These are phyloP conservation scores for Pichia terricola DNA, from an alignment of 1,139 yeast species.

Conservation along the genomic window DNA sequence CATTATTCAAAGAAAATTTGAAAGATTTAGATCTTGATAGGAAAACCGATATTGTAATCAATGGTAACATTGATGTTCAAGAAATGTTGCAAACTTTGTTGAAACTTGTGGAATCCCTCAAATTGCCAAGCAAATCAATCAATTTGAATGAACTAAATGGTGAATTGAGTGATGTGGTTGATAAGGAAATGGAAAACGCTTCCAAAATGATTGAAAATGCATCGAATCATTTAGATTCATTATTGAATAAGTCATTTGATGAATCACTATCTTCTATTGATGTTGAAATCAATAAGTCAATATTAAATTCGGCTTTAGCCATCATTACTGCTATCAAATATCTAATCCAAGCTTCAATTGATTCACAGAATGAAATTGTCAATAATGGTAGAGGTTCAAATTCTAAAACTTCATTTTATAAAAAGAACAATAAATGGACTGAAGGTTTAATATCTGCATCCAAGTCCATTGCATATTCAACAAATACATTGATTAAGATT, in stretches of 20 bases:
- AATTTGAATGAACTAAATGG: conserved; percentile 28
- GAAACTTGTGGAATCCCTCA: conserved; percentile 47
- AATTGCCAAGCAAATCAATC: conserved; percentile 31
- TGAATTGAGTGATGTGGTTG: conserved; percentile 54
- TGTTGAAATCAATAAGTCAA: conserved; percentile 66
- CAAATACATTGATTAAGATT: conserved; percentile 68
- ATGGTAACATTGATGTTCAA: conserved; percentile 68
- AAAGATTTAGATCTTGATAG: conserved; percentile 43
- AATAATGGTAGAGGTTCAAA: conserved; percentile 58
- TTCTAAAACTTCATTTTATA: conserved; percentile 69
- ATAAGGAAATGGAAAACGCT: conserved; percentile 61
- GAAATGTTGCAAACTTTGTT: conserved; percentile 54
- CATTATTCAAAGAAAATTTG: conserved; percentile 47
- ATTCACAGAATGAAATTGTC: conserved; percentile 77
- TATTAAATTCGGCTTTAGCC: conserved; percentile 71
- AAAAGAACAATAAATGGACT: conserved; percentile 87
- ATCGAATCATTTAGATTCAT: conserved; percentile 44
- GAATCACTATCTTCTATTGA: conserved; percentile 52
- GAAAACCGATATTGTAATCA: conserved; percentile 67
- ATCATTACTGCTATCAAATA: conserved; percentile 72
- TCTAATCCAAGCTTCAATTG: conserved; percentile 69
- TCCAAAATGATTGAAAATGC: conserved; percentile 65
- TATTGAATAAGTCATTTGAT: conserved; percentile 41
- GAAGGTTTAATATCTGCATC: conserved; percentile 91
- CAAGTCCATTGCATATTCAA: conserved; percentile 78